Conservation (phyloP, 1,284 basidiomycete genomes). For the Tylopilus sp. region DNA sequence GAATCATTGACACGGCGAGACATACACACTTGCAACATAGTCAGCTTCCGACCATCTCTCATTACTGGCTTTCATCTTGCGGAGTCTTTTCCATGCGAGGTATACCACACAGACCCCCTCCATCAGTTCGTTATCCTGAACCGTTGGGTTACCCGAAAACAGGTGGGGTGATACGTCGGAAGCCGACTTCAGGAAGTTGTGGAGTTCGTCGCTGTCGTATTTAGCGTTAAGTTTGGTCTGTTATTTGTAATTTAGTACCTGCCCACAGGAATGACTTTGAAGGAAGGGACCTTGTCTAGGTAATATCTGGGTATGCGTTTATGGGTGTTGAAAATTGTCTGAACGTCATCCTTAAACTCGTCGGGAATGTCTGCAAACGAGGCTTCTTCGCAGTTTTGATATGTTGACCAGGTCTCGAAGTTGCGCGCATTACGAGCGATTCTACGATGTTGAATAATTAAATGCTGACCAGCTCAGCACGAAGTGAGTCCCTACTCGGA, state of each 20-base stretch:
- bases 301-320: conserved; percentile 33
- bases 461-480: not conserved
- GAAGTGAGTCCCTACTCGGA: conserved; percentile 25
- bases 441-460: conserved; percentile 21
- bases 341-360: conserved; percentile 32
- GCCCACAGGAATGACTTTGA: not conserved
- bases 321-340: conserved; percentile 32
- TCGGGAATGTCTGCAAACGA: conserved; percentile 37
- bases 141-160: conserved; percentile 35
- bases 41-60: conserved; percentile 54
- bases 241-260: conserved; percentile 1
- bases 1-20: conserved; percentile 1
- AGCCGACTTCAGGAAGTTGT: conserved; percentile 41
- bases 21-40: conserved; percentile 52
- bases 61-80: conserved; percentile 40
- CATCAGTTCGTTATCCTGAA: conserved; percentile 32
- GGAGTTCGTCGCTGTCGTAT: conserved; percentile 32
- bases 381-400: conserved; percentile 40
- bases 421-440: conserved; percentile 40
- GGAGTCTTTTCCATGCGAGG: conserved; percentile 43
- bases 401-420: conserved; percentile 42
- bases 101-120: conserved; percentile 41
- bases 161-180: conserved; percentile 36
- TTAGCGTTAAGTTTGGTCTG: conserved; percentile 11
- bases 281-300: conserved; percentile 31